Evolutionary conservation across 2,329 filamentous ascomycete genomes (phyloP).

Genomic region (Ambrosiella xylebori): DNA sequence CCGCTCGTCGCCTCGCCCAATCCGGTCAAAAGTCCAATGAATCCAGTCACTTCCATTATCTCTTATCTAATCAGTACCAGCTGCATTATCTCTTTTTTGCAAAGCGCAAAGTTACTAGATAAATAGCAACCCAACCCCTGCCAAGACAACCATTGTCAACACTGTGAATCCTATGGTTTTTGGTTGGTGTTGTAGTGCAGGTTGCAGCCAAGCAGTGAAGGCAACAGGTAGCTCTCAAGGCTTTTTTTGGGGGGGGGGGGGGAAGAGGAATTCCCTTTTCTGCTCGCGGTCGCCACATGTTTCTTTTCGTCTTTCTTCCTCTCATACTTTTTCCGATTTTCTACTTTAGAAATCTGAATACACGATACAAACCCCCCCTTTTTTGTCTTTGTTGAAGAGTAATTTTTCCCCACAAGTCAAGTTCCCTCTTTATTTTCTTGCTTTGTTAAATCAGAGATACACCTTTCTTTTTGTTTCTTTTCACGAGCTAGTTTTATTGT

Average conservation of each 20-base stretch:
- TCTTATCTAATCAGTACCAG: too few species aligned
- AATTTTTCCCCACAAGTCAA: not conserved
- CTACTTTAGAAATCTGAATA: not conserved
- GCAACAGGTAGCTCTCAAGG: not conserved
- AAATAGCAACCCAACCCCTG: too few species aligned
- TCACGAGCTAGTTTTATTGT: not conserved
- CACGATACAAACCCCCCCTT: not conserved
- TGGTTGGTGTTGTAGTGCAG: too few species aligned
- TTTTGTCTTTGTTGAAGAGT: not conserved
- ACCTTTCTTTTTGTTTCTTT: not conserved
- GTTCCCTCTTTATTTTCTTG: not conserved
- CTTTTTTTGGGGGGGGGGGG: not conserved
- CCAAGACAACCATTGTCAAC: too few species aligned
- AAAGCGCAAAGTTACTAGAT: too few species aligned
- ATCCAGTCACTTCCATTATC: too few species aligned
- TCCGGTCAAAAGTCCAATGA: too few species aligned
- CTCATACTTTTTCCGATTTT: conserved; percentile 1
- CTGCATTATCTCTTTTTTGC: too few species aligned
- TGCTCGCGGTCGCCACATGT: conserved; percentile 1
- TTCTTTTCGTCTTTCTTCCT: conserved; percentile 7
- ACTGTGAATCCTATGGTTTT: too few species aligned
- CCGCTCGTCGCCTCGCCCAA: too few species aligned
- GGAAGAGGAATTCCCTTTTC: conserved; percentile 4
- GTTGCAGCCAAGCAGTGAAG: too few species aligned
- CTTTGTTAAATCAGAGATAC: not conserved